phyloP scores from a whole-genome alignment of 2,329 filamentous ascomycete genomes.

The Mycosphaerella sp. region DNA sequence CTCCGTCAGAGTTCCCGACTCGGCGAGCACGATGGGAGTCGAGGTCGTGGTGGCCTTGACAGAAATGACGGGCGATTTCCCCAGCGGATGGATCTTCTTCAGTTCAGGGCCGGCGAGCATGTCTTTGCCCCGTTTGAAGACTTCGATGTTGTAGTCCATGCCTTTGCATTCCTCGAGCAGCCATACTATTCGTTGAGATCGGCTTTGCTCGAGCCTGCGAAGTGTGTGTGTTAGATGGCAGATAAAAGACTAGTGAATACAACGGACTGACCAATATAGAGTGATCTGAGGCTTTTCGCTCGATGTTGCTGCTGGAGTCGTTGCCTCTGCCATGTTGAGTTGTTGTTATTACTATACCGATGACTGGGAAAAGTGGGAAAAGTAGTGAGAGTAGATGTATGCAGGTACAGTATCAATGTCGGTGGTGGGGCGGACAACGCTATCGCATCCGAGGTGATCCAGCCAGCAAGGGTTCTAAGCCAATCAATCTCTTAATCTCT shows the following conservation, averaged over 20 bases:
- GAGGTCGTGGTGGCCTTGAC: conserved; percentile 46
- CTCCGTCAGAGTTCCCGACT: conserved; percentile 74
- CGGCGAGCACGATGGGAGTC: conserved; percentile 61
- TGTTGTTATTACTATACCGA: neutral
- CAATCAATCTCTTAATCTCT: neutral
- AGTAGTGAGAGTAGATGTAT: neutral
- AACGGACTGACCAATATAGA: conserved; percentile 54
- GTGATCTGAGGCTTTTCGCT: conserved; percentile 48
- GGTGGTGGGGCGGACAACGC: neutral
- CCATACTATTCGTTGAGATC: conserved; percentile 77
- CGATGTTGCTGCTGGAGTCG: conserved; percentile 15
- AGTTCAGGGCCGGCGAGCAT: conserved; percentile 69
- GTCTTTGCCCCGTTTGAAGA: conserved; percentile 62
- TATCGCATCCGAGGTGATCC: neutral
- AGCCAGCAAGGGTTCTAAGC: neutral
- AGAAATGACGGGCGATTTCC: conserved; percentile 75
- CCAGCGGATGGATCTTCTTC: conserved; percentile 72
- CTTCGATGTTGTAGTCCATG: conserved; percentile 70
- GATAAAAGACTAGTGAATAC: neutral
- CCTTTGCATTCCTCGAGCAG: conserved; percentile 71
- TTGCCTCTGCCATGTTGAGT: conserved; percentile 18
- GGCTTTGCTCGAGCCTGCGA: conserved; percentile 71
- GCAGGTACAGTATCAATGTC: neutral
- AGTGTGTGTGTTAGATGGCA: neutral
- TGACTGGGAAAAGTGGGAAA: neutral